Base-by-base conservation (phyloP, 805 yeast species). In the Wickerhamiella vanderwaltii region DNA sequence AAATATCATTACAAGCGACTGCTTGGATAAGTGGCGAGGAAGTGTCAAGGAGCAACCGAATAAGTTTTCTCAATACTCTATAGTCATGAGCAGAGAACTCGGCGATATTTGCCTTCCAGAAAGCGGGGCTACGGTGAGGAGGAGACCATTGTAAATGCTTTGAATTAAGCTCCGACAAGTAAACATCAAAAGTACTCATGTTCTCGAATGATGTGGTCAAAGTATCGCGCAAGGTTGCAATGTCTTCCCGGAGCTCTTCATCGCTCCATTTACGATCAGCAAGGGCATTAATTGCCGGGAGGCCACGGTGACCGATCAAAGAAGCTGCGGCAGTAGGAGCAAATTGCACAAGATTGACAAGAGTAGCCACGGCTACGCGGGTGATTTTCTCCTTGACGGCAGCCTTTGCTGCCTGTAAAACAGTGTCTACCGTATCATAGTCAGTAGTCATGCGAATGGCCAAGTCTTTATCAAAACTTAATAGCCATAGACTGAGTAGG, bases 321-420 rank as follows among this genome's bases (percentile, higher is more conserved):
- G 85, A 68, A 40, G 79, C 72, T 47, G 83, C 56, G 24, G 54
- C 51, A 40, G 52, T 49, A 5, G 65, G 60, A 5, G 59, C 63
- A 15, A 55, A 44, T 9, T 56, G 45, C 33, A 57, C 52, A 13
- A 61, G 48, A 46, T 66, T 66, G 41, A 60, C 53, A 49, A 87
- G 65, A 30, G 80, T 74, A 1, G 93, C 77, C 20, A 86, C 68
- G n/a, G 91, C 70, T 33, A 91, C 67, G 57, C 98, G 72, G 24
- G 85, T 81, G 43, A 91, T 75, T 65, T 91, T 91, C 63, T 87
- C 94, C 66, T 91, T 91, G 50, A 88, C 82, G 1, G 95, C 83
- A 44, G 75, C 74, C 56, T 80, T 82, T 22, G 86, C 74, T 36
- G 83, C 67, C 72, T 60, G 54, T 59, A 64, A 47, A 54, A 54